These are phyloP conservation scores for Fusarium devonianum DNA, from an alignment of 2,329 filamentous ascomycete species.

Conservation along the genomic window DNA sequence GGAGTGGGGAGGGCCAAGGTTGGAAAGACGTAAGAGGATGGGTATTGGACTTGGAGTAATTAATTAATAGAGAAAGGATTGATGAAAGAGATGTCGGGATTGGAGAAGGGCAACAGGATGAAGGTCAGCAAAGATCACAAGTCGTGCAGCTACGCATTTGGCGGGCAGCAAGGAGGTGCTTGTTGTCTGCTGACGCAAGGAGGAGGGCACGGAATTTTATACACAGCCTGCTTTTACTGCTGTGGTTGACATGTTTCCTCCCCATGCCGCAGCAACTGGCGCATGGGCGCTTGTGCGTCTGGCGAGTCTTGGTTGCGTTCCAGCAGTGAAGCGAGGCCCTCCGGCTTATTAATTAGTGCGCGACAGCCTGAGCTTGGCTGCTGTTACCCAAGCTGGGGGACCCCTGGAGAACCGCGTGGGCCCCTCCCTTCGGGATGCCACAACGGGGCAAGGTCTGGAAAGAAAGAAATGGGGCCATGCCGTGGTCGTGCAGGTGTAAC, in stretches of 20 bases:
- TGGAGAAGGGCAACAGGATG: too few species aligned
- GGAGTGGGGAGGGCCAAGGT: slow-evolving; percentile 20
- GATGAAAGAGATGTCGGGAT: background rate
- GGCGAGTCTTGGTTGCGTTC: slow-evolving; percentile 16
- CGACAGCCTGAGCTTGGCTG: slow-evolving; percentile 19
- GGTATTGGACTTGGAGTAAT: background rate
- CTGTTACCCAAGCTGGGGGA: slow-evolving; percentile 6
- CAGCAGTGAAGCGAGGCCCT: slow-evolving; percentile 13
- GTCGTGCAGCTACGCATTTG: too few species aligned
- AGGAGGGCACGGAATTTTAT: too few species aligned
- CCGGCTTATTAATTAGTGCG: slow-evolving; percentile 9
- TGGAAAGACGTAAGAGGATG: background rate
- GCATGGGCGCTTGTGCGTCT: background rate
- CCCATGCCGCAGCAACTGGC: slow-evolving; percentile 1
- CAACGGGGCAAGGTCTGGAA: slow-evolving; percentile 16
- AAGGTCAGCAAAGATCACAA: too few species aligned
- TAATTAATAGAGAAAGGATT: background rate
- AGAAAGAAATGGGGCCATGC: slow-evolving; percentile 14
- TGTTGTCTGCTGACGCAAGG: too few species aligned
- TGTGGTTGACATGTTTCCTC: background rate
- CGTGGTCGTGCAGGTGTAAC: slow-evolving; percentile 27
- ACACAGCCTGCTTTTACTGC: too few species aligned
- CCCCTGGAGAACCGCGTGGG: background rate
- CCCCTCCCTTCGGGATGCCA: slow-evolving; percentile 26
- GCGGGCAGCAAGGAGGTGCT: too few species aligned